Evolutionary conservation across 768 basidiomycete genomes (phyloP), one percentile per base, ranked within the genome.

Genomic region (Rubroboletus satanas): DNA sequence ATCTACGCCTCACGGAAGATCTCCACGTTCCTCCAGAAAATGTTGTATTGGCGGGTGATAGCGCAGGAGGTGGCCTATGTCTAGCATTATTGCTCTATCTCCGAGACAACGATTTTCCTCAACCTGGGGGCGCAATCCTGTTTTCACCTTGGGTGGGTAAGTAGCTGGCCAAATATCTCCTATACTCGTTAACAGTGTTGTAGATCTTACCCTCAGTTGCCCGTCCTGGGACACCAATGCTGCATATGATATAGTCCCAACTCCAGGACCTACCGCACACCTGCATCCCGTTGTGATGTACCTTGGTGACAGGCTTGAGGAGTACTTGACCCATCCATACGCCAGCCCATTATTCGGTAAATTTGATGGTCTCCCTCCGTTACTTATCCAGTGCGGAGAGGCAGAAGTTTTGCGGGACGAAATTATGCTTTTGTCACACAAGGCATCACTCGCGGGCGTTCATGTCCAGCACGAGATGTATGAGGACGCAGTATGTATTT

Each of bases 181-280:
- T 32, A 45, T 46, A 59, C 59, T 49, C 17, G 51, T 46, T 54
- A 36, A 65, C 48, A 17, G 7, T 41, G 23, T 18, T 35, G 18
- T 60, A 91, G 93, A 96, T 70, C 73, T 99, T 58, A 98, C 97
- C 0, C 91, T 97, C 84, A 95, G 93, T 61, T 98, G 94, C 69
- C 91, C 94, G 52, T 96, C 93, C n/a, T 98, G 96, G 93, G 93
- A 96, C 31, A 90, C 88, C 52, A 98, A 98, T 69, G 84, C 88
- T 28, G 73, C 79, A n/a, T 94, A 78, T 69, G 93, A 94, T 68
- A 84, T 95, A 43, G 83, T 94, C 1, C 87, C 90, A 3, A 77
- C 78, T 45, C 90, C 90, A 5, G 73, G 78, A 18, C 74, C 76
- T 1, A 85, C 85, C 54, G 90, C 93, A 65, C 93, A 95, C 68